phyloP scores from a whole-genome alignment of 140 eudicot genomes.

The Flaveria floridana region DNA sequence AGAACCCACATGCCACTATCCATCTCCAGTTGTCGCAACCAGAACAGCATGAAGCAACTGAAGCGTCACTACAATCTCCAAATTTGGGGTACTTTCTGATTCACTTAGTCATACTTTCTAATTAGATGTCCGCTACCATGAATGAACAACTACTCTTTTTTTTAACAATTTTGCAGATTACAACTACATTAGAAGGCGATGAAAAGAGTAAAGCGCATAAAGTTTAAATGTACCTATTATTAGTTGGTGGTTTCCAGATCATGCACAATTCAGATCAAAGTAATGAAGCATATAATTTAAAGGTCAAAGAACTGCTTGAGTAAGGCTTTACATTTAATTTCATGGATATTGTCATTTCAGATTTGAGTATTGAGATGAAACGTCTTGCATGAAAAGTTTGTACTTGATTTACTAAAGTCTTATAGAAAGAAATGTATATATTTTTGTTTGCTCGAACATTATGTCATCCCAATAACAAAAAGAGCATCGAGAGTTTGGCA shows the following conservation, averaged over 20 bases:
- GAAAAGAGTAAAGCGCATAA: neutral
- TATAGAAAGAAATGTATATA: conserved; percentile 33
- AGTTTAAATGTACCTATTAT: conserved; percentile 31
- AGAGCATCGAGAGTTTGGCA: neutral
- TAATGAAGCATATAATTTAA: conserved; percentile 33
- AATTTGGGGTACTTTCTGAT: conserved; percentile 50
- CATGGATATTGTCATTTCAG: conserved; percentile 26
- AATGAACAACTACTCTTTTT: conserved; percentile 9
- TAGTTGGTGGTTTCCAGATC: conserved; percentile 36
- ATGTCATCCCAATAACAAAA: conserved; percentile 20
- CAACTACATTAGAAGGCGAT: conserved; percentile 38
- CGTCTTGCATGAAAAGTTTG: neutral
- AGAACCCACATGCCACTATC: conserved; percentile 56
- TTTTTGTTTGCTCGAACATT: conserved; percentile 24
- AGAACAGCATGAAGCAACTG: conserved; percentile 52
- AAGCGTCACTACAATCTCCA: conserved; percentile 48
- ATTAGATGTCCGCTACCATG: neutral
- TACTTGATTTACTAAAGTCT: conserved; percentile 32
- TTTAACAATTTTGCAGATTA: conserved; percentile 43
- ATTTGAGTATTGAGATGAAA: conserved; percentile 31
- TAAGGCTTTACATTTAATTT: conserved; percentile 25
- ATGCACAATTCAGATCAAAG: conserved; percentile 28
- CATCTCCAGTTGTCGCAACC: conserved; percentile 85
- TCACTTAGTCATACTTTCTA: neutral
- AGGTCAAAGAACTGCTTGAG: conserved; percentile 34